These are phyloP conservation scores for Schwanniomyces pseudopolymorphus DNA, from an alignment of 805 yeast genomes.

Conservation along the genomic window DNA sequence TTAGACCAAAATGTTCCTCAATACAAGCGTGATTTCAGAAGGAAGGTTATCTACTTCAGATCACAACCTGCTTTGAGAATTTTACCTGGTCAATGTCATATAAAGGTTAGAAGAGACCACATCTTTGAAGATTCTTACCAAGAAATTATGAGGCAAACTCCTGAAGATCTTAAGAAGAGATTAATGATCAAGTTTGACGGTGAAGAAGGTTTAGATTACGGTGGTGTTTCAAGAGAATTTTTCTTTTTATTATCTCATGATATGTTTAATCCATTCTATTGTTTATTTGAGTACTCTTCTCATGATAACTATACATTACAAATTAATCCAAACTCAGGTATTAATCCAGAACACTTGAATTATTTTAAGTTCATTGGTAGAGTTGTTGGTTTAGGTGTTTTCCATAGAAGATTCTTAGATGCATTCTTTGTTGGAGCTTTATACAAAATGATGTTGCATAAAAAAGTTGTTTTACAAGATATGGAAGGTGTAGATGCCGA, in stretches of 20 bases:
- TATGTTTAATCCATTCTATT: slow-evolving; percentile 97
- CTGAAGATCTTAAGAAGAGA: slow-evolving; percentile 96
- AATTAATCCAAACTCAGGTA: slow-evolving; percentile 94
- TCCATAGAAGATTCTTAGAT: slow-evolving; percentile 96
- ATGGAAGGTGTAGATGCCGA: slow-evolving; percentile 99
- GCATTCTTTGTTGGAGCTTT: slow-evolving; percentile 98
- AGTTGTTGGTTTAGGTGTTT: slow-evolving; percentile 96
- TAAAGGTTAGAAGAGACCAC: slow-evolving; percentile 94
- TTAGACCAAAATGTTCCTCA: slow-evolving; percentile 98
- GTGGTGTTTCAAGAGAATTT: slow-evolving; percentile 98
- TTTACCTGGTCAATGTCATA: slow-evolving; percentile 97
- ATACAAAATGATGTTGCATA: slow-evolving; percentile 95
- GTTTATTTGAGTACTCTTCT: slow-evolving; percentile 95
- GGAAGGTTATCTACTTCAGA: slow-evolving; percentile 95
- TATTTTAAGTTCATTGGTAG: slow-evolving; percentile 98
- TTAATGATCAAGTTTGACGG: slow-evolving; percentile 98
- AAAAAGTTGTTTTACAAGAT: slow-evolving; percentile 92
- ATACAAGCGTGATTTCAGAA: slow-evolving; percentile 97
- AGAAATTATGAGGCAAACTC: slow-evolving; percentile 98
- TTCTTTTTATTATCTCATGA: slow-evolving; percentile 96
- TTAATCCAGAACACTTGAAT: slow-evolving; percentile 96
- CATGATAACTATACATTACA: slow-evolving; percentile 97
- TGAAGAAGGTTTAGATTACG: slow-evolving; percentile 98
- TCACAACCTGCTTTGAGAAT: slow-evolving; percentile 97
- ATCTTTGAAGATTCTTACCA: slow-evolving; percentile 97